Conservation (phyloP, 306 rosid species). For the Gillenia trifoliata region DNA sequence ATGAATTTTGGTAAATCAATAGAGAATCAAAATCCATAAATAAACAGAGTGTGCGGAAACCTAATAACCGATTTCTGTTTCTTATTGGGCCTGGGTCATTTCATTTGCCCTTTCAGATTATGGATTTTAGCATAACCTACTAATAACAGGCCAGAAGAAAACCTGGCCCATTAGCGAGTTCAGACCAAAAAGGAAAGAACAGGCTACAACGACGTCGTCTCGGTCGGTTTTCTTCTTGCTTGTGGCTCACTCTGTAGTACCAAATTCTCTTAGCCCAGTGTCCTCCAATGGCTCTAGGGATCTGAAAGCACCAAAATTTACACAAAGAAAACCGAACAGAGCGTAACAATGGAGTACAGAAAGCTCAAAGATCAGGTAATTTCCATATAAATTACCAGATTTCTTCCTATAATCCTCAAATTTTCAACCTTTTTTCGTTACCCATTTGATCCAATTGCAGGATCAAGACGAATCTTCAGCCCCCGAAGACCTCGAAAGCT, state of each 20-base stretch:
- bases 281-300: conserved; percentile 9
- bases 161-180: background rate
- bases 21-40: too few species aligned
- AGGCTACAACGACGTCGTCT: background rate
- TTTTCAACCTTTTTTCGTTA: background rate
- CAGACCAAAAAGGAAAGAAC: background rate
- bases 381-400: background rate
- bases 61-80: background rate
- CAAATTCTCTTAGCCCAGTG: background rate
- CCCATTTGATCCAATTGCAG: conserved; percentile 13
- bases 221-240: background rate
- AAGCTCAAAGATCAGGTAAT: conserved; percentile 74
- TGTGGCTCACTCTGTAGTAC: background rate
- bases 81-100: background rate
- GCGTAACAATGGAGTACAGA: conserved; percentile 63
- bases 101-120: background rate
- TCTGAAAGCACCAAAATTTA: background rate
- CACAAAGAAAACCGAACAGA: background rate
- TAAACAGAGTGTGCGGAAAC: too few species aligned
- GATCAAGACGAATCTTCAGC: conserved; percentile 30
- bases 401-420: background rate
- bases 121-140: background rate
- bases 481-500: conserved; percentile 36
- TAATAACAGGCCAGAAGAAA: background rate
- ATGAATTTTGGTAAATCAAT: too few species aligned